Evolutionary conservation across 2,329 filamentous ascomycete species (phyloP).

Genomic region (Claviceps purpurea): DNA sequence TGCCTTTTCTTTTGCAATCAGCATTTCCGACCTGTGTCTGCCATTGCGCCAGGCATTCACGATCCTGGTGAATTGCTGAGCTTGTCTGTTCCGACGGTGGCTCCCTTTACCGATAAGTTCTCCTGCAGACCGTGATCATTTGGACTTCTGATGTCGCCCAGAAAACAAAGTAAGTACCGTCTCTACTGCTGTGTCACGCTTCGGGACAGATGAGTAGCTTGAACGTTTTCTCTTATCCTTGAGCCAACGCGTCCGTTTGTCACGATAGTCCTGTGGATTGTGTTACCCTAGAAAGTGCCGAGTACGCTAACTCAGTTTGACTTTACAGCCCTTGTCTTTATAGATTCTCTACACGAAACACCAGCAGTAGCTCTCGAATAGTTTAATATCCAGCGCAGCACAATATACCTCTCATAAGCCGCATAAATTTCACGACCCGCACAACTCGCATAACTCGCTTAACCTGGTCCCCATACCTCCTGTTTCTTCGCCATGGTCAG

Average conservation of each 20-base stretch:
- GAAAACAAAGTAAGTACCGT: neutral
- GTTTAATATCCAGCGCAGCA: constrained; percentile 6
- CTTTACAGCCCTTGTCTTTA: neutral
- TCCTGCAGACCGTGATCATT: constrained; percentile 1
- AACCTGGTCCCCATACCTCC: neutral
- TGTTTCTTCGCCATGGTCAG: constrained; percentile 16
- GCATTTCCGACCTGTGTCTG: neutral
- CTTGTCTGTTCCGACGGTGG: neutral
- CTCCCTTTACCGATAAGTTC: neutral
- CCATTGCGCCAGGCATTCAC: neutral
- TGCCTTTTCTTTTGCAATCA: neutral
- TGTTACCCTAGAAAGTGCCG: neutral
- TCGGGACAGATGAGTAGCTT: neutral
- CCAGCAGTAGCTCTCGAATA: neutral
- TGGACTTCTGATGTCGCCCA: neutral
- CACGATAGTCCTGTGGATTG: neutral
- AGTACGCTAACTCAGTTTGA: neutral
- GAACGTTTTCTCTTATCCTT: neutral
- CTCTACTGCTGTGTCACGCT: neutral
- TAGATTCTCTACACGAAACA: neutral
- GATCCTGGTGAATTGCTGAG: neutral
- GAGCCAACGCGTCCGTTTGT: neutral
- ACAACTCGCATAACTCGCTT: too few relatives aligned
- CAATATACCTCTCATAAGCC: too few relatives aligned
- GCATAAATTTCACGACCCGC: too few relatives aligned